These are phyloP conservation scores for Phytophthora agathidicida DNA, from an alignment of 352 stramenopile species.

Conservation along the genomic window DNA sequence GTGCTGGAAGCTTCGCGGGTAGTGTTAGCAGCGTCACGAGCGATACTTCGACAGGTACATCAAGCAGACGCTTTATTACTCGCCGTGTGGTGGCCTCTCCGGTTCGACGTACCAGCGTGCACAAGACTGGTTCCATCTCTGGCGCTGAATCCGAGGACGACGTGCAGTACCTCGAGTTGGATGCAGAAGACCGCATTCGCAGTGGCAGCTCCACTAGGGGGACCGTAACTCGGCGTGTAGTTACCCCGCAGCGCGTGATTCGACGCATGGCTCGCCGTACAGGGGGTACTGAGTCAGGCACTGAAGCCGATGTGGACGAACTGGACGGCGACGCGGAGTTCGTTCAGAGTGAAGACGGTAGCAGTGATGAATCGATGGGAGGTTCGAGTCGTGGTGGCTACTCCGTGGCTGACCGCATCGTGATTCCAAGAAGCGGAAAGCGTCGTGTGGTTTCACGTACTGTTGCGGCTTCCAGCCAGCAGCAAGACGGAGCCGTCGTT, in stretches of 20 bases:
- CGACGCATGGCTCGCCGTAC: slow-evolving; percentile 28
- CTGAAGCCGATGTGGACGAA: slow-evolving; percentile 12
- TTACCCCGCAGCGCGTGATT: slow-evolving; percentile 33
- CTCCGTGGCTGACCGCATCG: slow-evolving; percentile 6
- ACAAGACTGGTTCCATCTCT: slow-evolving; percentile 21
- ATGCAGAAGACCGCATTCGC: background rate
- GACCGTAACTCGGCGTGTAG: slow-evolving; percentile 30
- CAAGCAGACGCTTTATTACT: slow-evolving; percentile 28
- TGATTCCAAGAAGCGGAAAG: slow-evolving; percentile 11
- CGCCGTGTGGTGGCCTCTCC: slow-evolving; percentile 26
- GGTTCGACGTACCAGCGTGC: slow-evolving; percentile 17
- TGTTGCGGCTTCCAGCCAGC: slow-evolving; percentile 1
- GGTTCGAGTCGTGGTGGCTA: slow-evolving; percentile 11
- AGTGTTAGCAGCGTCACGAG: slow-evolving; percentile 30
- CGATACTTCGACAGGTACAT: slow-evolving; percentile 17
- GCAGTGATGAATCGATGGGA: slow-evolving; percentile 21
- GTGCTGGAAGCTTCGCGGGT: slow-evolving; percentile 22
- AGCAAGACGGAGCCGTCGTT: background rate
- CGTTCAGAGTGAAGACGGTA: slow-evolving; percentile 24
- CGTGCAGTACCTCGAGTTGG: slow-evolving; percentile 9
- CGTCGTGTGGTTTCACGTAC: slow-evolving; percentile 14
- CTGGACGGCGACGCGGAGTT: slow-evolving; percentile 23
- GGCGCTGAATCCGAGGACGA: slow-evolving; percentile 25
- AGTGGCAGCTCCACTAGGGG: slow-evolving; percentile 12
- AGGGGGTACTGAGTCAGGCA: background rate